Evolutionary conservation across 495 filamentous ascomycete genomes (phyloP).

Genomic region (Lasiosphaeria miniovina): DNA sequence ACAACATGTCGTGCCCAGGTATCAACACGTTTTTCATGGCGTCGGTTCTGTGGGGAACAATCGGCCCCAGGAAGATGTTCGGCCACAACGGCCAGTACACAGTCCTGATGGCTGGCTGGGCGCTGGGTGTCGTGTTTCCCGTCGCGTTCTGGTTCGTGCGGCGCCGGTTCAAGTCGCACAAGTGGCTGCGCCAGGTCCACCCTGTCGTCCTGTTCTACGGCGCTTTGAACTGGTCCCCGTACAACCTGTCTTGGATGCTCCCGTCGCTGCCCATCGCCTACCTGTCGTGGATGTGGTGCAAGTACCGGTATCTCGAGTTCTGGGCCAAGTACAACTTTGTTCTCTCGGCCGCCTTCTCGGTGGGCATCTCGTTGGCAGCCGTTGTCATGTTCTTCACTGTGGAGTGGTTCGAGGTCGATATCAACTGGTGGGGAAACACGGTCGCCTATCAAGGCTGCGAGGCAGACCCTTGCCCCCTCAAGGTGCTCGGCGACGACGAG

Average conservation of each 20-base stretch:
- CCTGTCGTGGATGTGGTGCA: constrained; percentile 41
- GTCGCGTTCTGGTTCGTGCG: constrained; percentile 25
- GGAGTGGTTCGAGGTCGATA: constrained; percentile 22
- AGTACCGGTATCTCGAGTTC: constrained; percentile 25
- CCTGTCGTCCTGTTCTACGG: constrained; percentile 36
- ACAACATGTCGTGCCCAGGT: constrained; percentile 37
- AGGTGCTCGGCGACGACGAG: constrained; percentile 28
- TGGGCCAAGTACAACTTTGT: constrained; percentile 34
- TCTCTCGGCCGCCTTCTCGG: constrained; percentile 32
- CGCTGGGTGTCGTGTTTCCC: constrained; percentile 31
- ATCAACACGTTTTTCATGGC: constrained; percentile 42
- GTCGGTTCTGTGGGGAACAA: constrained; percentile 40
- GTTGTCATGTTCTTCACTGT: constrained; percentile 41
- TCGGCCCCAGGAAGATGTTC: constrained; percentile 39
- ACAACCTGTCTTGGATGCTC: constrained; percentile 34
- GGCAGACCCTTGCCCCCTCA: constrained; percentile 24
- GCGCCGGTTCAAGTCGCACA: constrained; percentile 20
- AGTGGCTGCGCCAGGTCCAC: constrained; percentile 35
- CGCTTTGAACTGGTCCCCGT: constrained; percentile 30
- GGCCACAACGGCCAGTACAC: constrained; percentile 37
- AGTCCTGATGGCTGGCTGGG: constrained; percentile 33
- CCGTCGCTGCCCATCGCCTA: constrained; percentile 35
- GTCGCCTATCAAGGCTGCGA: constrained; percentile 34
- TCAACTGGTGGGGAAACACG: constrained; percentile 40
- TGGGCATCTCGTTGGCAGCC: constrained; percentile 34